phyloP scores from a whole-genome alignment of 2,329 filamentous ascomycete genomes.

The Basipetospora chlamydospora region DNA sequence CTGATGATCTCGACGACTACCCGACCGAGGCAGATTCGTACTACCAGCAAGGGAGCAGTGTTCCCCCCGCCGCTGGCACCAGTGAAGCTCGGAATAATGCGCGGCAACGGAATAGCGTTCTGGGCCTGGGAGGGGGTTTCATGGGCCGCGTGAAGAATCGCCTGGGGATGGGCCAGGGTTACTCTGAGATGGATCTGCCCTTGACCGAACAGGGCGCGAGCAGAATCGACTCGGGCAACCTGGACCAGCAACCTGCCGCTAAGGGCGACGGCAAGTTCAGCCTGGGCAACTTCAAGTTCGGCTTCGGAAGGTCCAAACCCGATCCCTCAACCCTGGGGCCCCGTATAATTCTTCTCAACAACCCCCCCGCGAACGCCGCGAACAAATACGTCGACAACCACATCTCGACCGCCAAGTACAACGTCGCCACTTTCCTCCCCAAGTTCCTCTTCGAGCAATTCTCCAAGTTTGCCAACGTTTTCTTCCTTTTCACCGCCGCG shows the following conservation, averaged over 20 bases:
- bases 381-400: constrained; percentile 96
- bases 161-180: constrained; percentile 74
- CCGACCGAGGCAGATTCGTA: constrained; percentile 65
- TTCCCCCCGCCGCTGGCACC: constrained; percentile 17
- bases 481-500: constrained; percentile 94
- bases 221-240: constrained; percentile 28
- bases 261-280: constrained; percentile 45
- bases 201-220: constrained; percentile 55
- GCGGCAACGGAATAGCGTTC: constrained; percentile 73
- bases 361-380: constrained; percentile 74
- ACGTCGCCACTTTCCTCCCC: constrained; percentile 77
- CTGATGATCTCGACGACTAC: constrained; percentile 72
- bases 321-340: constrained; percentile 88
- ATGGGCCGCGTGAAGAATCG: constrained; percentile 80
- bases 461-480: constrained; percentile 97
- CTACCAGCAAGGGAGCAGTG: constrained; percentile 60
- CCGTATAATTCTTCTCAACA: constrained; percentile 89
- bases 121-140: constrained; percentile 74
- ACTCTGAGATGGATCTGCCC: constrained; percentile 97
- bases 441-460: constrained; percentile 98
- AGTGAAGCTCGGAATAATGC: constrained; percentile 31
- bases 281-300: constrained; percentile 76
- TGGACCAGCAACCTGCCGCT: constrained; percentile 21
- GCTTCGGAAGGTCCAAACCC: constrained; percentile 68
- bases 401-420: constrained; percentile 96